Base-by-base conservation (phyloP, 345 rosid genomes). In the Pistacia integerrima region DNA sequence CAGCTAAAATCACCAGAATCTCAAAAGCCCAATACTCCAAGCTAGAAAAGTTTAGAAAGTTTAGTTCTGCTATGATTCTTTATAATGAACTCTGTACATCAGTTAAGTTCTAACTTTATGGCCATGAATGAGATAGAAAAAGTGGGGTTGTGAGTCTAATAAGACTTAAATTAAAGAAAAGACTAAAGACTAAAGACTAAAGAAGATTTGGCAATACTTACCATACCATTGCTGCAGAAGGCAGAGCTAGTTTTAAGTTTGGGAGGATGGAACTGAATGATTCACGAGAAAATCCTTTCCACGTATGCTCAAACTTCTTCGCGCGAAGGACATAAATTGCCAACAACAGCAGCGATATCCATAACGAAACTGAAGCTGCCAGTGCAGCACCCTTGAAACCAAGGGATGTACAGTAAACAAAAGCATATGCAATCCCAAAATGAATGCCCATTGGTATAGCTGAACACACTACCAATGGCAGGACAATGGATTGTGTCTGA, bases 191-290 rank as follows among this genome's bases (percentile, higher is more conserved):
- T 25, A 22, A 33, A n/a, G 70, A 4, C 4, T 41, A 51, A 16
- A 69, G 6, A 6, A 51, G 30, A 4, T 54, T 67, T n/a, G 38
- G 49, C 2, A 17, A 56, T 1, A 73, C 91, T 81, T 85, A 92
- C 94, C 96, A 92, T n/a, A 86, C 83, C 98, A 94, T 90, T 75
- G 89, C 93, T 12, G 94, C 92, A 3, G 95, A 92, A 58, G 89
- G 91, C 78, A 90, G 64, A 46, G 92, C 93, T n/a, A 90, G 68
- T 69, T 78, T 89, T 74, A 89, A 72, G 87, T 82, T 83, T 4
- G 67, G 0, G 0, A 74, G 54, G 7, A 89, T 44, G 76, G 79
- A 80, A 51, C 67, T 28, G 46, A 85, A 74, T 17, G 95, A 73
- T 76, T 86, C 87, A 0, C 58, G 58, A 0, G 93, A 84, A 66